phyloP scores from a whole-genome alignment of 2,329 filamentous ascomycete species.

The Aureobasidium lini region DNA sequence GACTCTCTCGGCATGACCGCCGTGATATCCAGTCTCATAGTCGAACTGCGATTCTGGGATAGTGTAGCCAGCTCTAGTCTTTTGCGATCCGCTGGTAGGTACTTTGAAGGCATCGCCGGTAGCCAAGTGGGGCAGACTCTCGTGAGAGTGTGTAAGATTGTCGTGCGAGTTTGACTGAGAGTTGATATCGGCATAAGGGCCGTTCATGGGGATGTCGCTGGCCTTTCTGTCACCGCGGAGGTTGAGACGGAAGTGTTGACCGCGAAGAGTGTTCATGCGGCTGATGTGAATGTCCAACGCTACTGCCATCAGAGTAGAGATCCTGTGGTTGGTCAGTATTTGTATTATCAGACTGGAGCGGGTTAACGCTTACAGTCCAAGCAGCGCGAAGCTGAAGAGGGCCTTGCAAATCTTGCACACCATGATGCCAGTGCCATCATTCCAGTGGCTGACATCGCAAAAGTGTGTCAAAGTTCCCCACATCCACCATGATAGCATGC shows the following conservation, averaged over 20 bases:
- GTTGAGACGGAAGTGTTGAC: slow-evolving; percentile 43
- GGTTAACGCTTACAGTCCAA: slow-evolving; percentile 34
- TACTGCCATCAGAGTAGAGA: slow-evolving; percentile 41
- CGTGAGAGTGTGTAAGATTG: slow-evolving; percentile 2
- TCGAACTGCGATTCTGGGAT: slow-evolving; percentile 36
- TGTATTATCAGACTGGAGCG: no score
- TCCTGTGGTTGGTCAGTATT: slow-evolving; percentile 20
- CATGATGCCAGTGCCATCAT: slow-evolving; percentile 46
- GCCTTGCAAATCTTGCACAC: slow-evolving; percentile 54
- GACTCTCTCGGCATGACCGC: slow-evolving; percentile 18
- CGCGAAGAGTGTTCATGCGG: slow-evolving; percentile 36
- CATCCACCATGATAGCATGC: slow-evolving; percentile 48
- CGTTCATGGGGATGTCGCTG: slow-evolving; percentile 15
- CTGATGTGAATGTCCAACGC: slow-evolving; percentile 45
- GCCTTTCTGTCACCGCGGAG: slow-evolving; percentile 17
- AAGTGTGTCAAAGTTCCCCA: slow-evolving; percentile 44
- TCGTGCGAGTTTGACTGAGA: slow-evolving; percentile 15
- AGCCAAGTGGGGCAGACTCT: slow-evolving; percentile 3
- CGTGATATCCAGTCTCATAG: slow-evolving; percentile 37
- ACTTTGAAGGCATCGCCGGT: slow-evolving; percentile 28
- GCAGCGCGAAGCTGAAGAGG: slow-evolving; percentile 48
- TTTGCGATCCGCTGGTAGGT: slow-evolving; percentile 18
- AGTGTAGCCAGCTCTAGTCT: slow-evolving; percentile 26
- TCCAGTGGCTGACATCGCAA: slow-evolving; percentile 46
- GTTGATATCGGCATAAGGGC: slow-evolving; percentile 22